Evolutionary conservation across 805 yeast genomes (phyloP).

Genomic region (Blastobotrys chiropterorum): DNA sequence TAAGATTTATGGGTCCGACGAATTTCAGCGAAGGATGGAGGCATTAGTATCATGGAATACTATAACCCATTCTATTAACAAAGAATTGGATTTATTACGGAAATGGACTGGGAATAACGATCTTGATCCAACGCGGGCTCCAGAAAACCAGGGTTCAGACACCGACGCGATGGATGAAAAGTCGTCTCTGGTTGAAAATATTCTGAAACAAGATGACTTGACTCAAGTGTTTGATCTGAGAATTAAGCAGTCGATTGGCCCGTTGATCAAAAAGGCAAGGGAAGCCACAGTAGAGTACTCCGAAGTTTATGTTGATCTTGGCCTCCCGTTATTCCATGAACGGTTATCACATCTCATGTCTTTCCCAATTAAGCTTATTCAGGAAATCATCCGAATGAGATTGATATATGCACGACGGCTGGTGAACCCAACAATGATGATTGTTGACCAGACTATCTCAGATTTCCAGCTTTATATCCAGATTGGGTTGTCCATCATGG

Average conservation of each 20-base stretch:
- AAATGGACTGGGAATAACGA: conserved; percentile 84
- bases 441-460: conserved; percentile 88
- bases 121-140: conserved; percentile 49
- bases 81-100: conserved; percentile 54
- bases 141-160: conserved; percentile 20
- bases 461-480: conserved; percentile 74
- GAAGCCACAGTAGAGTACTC: conserved; percentile 60
- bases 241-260: conserved; percentile 61
- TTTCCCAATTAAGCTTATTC: conserved; percentile 74
- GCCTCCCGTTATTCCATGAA: conserved; percentile 67
- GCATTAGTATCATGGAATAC: conserved; percentile 82
- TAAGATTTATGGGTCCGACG: conserved; percentile 59
- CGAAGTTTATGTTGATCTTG: conserved; percentile 55
- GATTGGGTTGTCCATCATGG: conserved; percentile 68
- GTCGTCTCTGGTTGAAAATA: conserved; percentile 71
- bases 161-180: conserved; percentile 45
- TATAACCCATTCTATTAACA: conserved; percentile 59
- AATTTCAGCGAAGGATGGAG: conserved; percentile 59
- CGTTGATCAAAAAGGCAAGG: conserved; percentile 78
- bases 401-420: conserved; percentile 71
- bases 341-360: conserved; percentile 45
- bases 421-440: conserved; percentile 85
- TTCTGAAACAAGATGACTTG: conserved; percentile 57
- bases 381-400: conserved; percentile 70
- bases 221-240: conserved; percentile 57